Evolutionary conservation across 2,329 filamentous ascomycete species (phyloP), one percentile per base, ranked within the genome.

Genomic region (Coniella vitis): DNA sequence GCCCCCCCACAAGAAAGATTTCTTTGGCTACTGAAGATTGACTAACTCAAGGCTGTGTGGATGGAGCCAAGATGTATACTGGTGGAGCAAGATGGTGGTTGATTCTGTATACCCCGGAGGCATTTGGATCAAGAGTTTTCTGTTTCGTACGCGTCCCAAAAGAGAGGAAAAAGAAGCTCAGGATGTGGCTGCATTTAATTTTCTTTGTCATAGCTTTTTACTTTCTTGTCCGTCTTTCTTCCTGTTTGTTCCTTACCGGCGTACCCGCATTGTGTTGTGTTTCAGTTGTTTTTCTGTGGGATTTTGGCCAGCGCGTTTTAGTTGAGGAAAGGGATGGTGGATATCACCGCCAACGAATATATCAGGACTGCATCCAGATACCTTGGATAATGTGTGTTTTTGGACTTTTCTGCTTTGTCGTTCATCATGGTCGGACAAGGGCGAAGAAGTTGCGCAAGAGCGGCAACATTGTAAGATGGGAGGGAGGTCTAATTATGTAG

Each of bases 81-180:
- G 25, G 25, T 29, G 25, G 25, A 5, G 25, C 21, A 36, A 36
- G 19, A 17, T 21, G 25, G 13, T 20, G 29, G 25, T 29, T 32
- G 49, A 38, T 46, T 53, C 47, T 53, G 49, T 53, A 53, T 49
- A 49, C 51, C 50, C 51, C 40, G 46, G 47, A 51, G 51, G 48
- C 51, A 51, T 51, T 53, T 53, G 51, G 48, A 53, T 47, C 38
- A 45, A 44, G 41, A 43, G 45, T 47, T 49, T 35, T 19, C n/a
- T 16, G 21, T 19, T 32, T 31, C 40, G 35, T 37, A 38, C 22
- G 3, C 47, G 21, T 38, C 47, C 35, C 39, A 51, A 44, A 53
- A 38, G 47, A 50, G 35, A 53, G 17, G 16, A 14, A 29, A 22
- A 48, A 29, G 25, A 10, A 29, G 10, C 5, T 5, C 25, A 29